These are phyloP conservation scores for Mantamonas sphyraenae DNA, from an alignment of 78 protist species.

Conservation along the genomic window DNA sequence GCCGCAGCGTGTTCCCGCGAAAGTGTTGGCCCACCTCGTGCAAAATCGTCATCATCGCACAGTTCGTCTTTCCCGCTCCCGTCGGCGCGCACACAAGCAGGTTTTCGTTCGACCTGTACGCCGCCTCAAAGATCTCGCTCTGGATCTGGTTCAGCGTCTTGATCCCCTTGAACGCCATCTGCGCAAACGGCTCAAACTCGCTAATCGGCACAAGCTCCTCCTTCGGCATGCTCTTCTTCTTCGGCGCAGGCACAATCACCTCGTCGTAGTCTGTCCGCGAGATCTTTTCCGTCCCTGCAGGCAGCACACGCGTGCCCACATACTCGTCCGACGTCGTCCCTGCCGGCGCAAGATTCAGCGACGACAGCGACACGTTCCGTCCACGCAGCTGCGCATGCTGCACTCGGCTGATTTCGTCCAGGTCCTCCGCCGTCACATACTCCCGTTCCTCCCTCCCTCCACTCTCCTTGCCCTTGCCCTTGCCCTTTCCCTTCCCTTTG, in stretches of 20 bases:
- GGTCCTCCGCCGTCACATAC: too few relatives aligned
- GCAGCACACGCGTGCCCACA: too few relatives aligned
- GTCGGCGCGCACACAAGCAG: conserved; percentile 97
- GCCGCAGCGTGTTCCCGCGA: background rate
- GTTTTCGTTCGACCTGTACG: conserved; percentile 81
- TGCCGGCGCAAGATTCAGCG: too few relatives aligned
- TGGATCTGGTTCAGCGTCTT: conserved; percentile 40
- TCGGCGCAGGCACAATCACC: conserved; percentile 75
- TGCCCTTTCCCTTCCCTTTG: too few relatives aligned
- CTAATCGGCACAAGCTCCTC: conserved; percentile 14
- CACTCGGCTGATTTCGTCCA: too few relatives aligned
- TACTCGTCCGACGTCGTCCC: too few relatives aligned
- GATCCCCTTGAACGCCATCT: conserved; percentile 20
- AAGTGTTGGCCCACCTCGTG: conserved; percentile 46
- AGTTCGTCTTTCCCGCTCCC: conserved; percentile 82
- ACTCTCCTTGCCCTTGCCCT: too few relatives aligned
- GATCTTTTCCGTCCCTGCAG: too few relatives aligned
- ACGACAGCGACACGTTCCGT: too few relatives aligned
- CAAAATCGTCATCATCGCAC: conserved; percentile 52
- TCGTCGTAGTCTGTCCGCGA: conserved; percentile 86
- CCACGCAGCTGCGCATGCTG: too few relatives aligned
- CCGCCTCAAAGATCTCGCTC: conserved; percentile 54
- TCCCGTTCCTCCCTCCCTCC: too few relatives aligned
- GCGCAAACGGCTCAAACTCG: conserved; percentile 6
- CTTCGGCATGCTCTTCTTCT: conserved; percentile 8